Percentiles rank a stretch among this genome's conserved stretches.
phyloP scores from a whole-genome alignment of 805 yeast species.

The Myxozyma lipomycoides region DNA sequence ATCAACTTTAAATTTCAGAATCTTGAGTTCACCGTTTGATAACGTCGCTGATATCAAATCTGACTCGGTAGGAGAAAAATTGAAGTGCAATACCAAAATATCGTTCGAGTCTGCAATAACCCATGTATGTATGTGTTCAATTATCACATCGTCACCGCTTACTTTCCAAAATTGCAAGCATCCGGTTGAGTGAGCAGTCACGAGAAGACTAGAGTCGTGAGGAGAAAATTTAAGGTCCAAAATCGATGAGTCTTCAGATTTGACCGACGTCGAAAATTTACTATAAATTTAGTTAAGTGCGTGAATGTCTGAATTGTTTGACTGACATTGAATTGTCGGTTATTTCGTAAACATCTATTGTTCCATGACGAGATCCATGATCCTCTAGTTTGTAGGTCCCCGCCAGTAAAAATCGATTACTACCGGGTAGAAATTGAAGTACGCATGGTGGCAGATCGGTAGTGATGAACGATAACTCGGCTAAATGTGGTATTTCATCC shows the following conservation, averaged over 20 bases:
- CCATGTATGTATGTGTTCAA: not conserved
- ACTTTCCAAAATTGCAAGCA: conserved; percentile 59
- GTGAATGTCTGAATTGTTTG: conserved; percentile 18
- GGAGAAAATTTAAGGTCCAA: conserved; percentile 73
- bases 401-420: conserved; percentile 48
- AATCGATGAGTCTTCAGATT: conserved; percentile 45
- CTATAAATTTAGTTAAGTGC: conserved; percentile 10
- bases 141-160: conserved; percentile 1
- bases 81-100: conserved; percentile 49
- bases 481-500: conserved; percentile 1
- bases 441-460: conserved; percentile 81
- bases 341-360: conserved; percentile 45
- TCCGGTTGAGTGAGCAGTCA: conserved; percentile 81
- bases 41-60: conserved; percentile 52
- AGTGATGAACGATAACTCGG: not conserved
- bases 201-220: conserved; percentile 45
- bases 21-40: conserved; percentile 59
- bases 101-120: conserved; percentile 8
- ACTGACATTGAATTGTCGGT: conserved; percentile 41
- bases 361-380: conserved; percentile 60
- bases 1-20: conserved; percentile 31
- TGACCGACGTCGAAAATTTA: conserved; percentile 18
- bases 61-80: conserved; percentile 47
- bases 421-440: conserved; percentile 54
- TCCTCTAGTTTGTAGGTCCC: conserved; percentile 80